Base-by-base conservation (phyloP, 768 basidiomycete species). In the Lactarius tabidus region DNA sequence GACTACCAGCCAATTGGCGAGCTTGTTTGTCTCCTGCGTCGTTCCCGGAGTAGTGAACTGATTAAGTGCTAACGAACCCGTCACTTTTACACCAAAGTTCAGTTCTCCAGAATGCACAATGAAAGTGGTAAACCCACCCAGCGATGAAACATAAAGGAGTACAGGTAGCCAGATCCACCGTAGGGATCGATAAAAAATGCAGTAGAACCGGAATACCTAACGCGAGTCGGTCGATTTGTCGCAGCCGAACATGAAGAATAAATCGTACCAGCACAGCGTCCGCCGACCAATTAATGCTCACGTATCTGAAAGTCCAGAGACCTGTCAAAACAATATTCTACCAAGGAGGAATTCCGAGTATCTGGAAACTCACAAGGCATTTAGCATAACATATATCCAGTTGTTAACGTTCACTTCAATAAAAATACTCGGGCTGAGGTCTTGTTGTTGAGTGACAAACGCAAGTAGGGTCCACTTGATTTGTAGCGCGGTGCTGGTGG, bases 251-350 rank as follows among this genome's bases (percentile, higher is more conserved):
- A 26, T 17, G 31, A 38, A 14, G 48, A 6, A 26, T 38, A 20
- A 7, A 8, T 33, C 60, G 20, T 66, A 75, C 75, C 59, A 76
- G 38, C 33, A 75, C 57, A 18, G 70, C 72, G 45, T 76, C 75
- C 14, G 70, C 66, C 1, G 72, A 58, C 75, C 74, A 75, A 59
- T 71, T 76, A 52, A 75, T 59, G 18, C 68, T 45, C 2, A 76
- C 57, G 59, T 74, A 74, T 63, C 74, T 75, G 62, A 35, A 57
- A 35, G 60, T 63, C 60, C 63, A 54, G 20, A 58, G 20, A 35
- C 23, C 57, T 58, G 57, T 59, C 26, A 60, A 51, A 12, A 60
- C 53, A 8, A 57, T 23, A 56, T 33, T 7, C 31, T 38, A 45
- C 20, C 6, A 36, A 29, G 17, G 20, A 20, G 23, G 18, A n/a